Percentiles rank a stretch among this genome's conserved stretches.
These are phyloP conservation scores for Mucor mucedo DNA, from an alignment of 371 early-diverging fungal species.

Conservation along the genomic window DNA sequence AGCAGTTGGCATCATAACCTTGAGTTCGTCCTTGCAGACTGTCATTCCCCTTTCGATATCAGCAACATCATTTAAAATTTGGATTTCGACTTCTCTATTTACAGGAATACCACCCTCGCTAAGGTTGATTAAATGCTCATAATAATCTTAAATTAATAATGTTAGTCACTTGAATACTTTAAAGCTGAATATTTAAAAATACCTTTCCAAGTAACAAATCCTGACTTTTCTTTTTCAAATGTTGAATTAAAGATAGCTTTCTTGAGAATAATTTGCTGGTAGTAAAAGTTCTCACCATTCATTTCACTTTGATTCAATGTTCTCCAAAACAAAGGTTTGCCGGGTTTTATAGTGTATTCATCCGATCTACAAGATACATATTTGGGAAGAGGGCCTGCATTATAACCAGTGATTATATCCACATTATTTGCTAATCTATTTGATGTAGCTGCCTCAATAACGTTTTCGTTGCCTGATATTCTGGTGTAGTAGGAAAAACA, in stretches of 20 bases:
- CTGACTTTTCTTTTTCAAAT: conserved; percentile 1
- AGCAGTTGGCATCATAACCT: conserved; percentile 1
- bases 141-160: neutral
- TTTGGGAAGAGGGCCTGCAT: neutral
- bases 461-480: too few species aligned
- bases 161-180: too few species aligned
- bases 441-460: too few species aligned
- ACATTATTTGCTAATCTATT: neutral
- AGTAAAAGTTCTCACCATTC: conserved; percentile 8
- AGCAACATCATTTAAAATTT: neutral
- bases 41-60: conserved; percentile 1
- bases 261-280: conserved; percentile 11
- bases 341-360: neutral
- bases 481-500: too few species aligned
- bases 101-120: neutral
- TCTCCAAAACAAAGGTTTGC: conserved; percentile 3
- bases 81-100: neutral
- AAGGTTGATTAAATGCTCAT: conserved; percentile 6
- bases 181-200: too few species aligned
- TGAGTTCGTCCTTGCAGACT: neutral
- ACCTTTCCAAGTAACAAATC: neutral
- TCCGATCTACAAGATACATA: neutral
- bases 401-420: neutral
- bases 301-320: neutral
- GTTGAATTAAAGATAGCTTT: neutral